Evolutionary conservation across 257 asterid genomes (phyloP).

Genomic region (Salvia rosmarinus): DNA sequence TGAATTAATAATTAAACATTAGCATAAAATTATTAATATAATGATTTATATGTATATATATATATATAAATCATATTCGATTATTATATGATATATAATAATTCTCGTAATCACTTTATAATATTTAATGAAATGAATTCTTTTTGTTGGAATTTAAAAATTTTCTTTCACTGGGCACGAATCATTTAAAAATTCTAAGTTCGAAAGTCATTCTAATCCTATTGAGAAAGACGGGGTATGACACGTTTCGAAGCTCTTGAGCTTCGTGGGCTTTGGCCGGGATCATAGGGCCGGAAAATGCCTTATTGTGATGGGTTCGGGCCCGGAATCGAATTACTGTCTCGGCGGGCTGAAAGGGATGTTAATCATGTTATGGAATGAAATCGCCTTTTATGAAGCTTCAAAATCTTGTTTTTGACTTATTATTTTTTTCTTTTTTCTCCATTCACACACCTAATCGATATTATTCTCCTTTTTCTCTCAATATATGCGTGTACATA

Average conservation of each 20-base stretch:
- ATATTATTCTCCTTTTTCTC: not conserved
- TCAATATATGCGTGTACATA: not conserved
- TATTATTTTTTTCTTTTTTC: constrained; percentile 32
- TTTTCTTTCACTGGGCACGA: no score
- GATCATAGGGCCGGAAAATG: constrained; percentile 50
- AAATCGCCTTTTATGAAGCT: constrained; percentile 44
- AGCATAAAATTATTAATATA: no score
- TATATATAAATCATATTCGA: no score
- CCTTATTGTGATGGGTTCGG: constrained; percentile 34
- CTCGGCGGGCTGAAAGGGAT: constrained; percentile 50
- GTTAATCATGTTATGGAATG: constrained; percentile 54
- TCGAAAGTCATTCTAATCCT: no score
- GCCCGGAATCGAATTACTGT: not conserved
- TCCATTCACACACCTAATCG: constrained; percentile 38
- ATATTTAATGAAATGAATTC: no score
- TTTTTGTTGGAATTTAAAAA: no score
- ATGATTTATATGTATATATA: no score
- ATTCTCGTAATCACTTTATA: no score
- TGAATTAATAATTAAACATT: no score
- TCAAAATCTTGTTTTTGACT: constrained; percentile 42
- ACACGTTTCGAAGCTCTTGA: constrained; percentile 42
- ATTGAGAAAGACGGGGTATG: no score
- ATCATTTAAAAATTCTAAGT: no score
- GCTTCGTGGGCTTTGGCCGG: constrained; percentile 49
- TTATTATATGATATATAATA: no score